phyloP scores from a whole-genome alignment of 2,329 filamentous ascomycete genomes.

The Zelopaecilomyces penicillatus region DNA sequence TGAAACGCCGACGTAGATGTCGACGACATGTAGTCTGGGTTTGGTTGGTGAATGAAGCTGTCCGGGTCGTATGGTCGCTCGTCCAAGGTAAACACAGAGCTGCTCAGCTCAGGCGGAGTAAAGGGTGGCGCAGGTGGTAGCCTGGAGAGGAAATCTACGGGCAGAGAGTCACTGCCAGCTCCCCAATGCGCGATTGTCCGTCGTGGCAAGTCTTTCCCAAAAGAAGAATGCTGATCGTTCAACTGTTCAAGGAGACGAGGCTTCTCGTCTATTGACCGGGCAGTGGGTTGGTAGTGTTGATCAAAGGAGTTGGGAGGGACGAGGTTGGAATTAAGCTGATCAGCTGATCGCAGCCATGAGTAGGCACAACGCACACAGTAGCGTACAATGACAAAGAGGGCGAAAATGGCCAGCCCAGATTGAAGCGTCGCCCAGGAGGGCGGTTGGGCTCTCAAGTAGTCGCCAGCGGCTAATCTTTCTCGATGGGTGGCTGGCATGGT shows the following conservation, averaged over 20 bases:
- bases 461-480: conserved; percentile 21
- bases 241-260: conserved; percentile 5
- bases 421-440: conserved; percentile 21
- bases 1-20: conserved; percentile 20
- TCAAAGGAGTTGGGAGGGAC: conserved; percentile 13
- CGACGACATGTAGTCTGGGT: conserved; percentile 39
- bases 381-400: conserved; percentile 26
- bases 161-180: conserved; percentile 16
- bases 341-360: conserved; percentile 19
- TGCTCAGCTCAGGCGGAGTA: conserved; percentile 38
- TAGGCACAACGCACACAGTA: conserved; percentile 19
- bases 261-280: conserved; percentile 21
- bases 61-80: conserved; percentile 23
- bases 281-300: conserved; percentile 12
- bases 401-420: conserved; percentile 24
- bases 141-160: conserved; percentile 25
- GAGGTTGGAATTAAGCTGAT: conserved; percentile 14
- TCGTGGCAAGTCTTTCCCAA: conserved; percentile 7
- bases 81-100: conserved; percentile 35
- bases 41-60: conserved; percentile 39
- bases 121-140: conserved; percentile 40
- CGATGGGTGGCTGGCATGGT: conserved; percentile 24
- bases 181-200: conserved; percentile 14
- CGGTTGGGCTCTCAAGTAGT: conserved; percentile 17
- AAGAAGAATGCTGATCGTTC: conserved; percentile 2